These are phyloP conservation scores for Metschnikowia borealis DNA, from an alignment of 805 yeast genomes.

Conservation along the genomic window DNA sequence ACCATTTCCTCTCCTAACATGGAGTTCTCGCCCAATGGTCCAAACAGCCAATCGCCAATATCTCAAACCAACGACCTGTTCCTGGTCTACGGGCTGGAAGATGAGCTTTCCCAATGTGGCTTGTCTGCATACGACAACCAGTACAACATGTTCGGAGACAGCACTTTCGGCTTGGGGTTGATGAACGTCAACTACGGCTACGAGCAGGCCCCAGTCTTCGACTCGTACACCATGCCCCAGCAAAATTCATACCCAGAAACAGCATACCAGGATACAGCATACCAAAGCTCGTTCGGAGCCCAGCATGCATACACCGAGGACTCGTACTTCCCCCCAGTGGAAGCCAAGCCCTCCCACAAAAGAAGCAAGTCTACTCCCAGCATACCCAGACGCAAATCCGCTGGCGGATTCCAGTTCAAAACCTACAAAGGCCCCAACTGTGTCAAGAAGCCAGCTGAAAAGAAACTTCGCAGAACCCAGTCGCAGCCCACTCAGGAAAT, in stretches of 20 bases:
- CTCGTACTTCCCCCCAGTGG: not conserved
- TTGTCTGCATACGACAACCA: slow-evolving; percentile 7
- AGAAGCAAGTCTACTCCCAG: slow-evolving; percentile 27
- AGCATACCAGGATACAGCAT: not conserved
- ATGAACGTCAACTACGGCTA: slow-evolving; percentile 21
- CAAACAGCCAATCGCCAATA: slow-evolving; percentile 8
- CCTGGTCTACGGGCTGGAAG: slow-evolving; percentile 1
- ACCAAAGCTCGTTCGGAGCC: slow-evolving; percentile 2
- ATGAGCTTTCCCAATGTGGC: slow-evolving; percentile 4
- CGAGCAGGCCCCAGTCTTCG: slow-evolving; percentile 1
- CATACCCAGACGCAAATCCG: slow-evolving; percentile 17
- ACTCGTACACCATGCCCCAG: slow-evolving; percentile 5
- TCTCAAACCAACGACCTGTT: slow-evolving; percentile 9
- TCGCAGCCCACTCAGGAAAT: slow-evolving; percentile 7
- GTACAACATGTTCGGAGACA: slow-evolving; percentile 7
- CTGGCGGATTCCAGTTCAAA: slow-evolving; percentile 26
- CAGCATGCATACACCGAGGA: not conserved
- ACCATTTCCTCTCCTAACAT: slow-evolving; percentile 7
- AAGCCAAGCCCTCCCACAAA: slow-evolving; percentile 14
- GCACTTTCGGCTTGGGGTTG: slow-evolving; percentile 27
- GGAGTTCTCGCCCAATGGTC: slow-evolving; percentile 7
- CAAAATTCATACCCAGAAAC: slow-evolving; percentile 3
- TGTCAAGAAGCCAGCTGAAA: slow-evolving; percentile 15
- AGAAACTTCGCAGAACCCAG: slow-evolving; percentile 6
- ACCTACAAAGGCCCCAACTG: slow-evolving; percentile 28